Evolutionary conservation across 495 filamentous ascomycete genomes (phyloP), one percentile per base, ranked within the genome.

Genomic region (Penicillium flavigenum): DNA sequence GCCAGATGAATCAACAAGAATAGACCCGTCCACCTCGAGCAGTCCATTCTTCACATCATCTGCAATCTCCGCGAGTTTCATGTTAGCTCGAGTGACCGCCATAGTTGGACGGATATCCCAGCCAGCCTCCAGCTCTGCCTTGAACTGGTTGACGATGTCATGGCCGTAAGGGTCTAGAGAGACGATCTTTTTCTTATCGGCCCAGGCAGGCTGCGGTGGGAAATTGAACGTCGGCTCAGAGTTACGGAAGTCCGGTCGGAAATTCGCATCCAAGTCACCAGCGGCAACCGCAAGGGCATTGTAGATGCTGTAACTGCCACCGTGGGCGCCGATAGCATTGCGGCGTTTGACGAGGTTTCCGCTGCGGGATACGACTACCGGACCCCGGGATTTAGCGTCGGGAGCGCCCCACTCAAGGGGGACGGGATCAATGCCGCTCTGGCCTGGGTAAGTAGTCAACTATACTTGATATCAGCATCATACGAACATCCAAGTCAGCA

Each of bases 221-320:
- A 98, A 89, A 52, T 87, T 83, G 51, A 85, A 91, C 4, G 91
- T 92, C 11, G 94, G 94, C 65, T 97, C 88, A 14, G 89, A 95
- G 76, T 98, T 96, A 58, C 89, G 93, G 72, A 96, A 92, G 69
- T 97, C 92, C 14, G 94, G 91, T 73, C 83, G 88, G 75, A 97
- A 92, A 61, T 96, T 84, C 19, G 83, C 76, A 50, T 88, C 83
- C 49, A 98, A 83, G 63, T 97, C 86, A 60, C 92, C 92, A 62
- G 89, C 91, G 22, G 94, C 94, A 59, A 98, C 82, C 39, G 94
- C 94, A 45, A 98, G 80, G 24, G 94, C 94, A 69, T 96, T 91
- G 73, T 98, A 98, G 64, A 97, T 91, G 63, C 89, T 90, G 65
- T 98, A 98, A n/a, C 92, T 96, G 42, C 94, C 94, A 43, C 94